Percentiles rank a stretch among this genome's conserved stretches.
These are phyloP conservation scores for Colletotrichum neosansevieriae DNA, from an alignment of 2,329 filamentous ascomycete species.

Conservation along the genomic window DNA sequence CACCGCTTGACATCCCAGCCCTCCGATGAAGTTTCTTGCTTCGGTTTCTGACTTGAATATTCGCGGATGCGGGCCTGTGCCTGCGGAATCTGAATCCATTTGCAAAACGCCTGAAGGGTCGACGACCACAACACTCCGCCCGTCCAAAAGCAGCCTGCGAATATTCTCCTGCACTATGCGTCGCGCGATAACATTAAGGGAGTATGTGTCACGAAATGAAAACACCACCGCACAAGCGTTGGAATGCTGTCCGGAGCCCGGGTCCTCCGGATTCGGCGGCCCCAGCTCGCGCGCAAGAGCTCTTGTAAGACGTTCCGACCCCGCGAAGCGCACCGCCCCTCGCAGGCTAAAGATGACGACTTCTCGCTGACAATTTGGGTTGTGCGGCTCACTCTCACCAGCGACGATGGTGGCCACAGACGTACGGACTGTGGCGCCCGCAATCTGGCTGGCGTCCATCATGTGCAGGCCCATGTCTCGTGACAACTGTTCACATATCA, in stretches of 20 bases:
- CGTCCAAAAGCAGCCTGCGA: constrained; percentile 43
- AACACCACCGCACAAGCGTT: constrained; percentile 49
- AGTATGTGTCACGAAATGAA: constrained; percentile 49
- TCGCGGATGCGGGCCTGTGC: constrained; percentile 33
- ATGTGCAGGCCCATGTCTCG: constrained; percentile 49
- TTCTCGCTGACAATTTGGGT: constrained; percentile 45
- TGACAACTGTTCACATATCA: constrained; percentile 57
- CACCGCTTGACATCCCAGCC: constrained; percentile 46
- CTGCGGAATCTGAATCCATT: constrained; percentile 37
- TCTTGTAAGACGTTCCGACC: constrained; percentile 49
- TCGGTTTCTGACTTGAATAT: constrained; percentile 46
- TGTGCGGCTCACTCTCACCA: constrained; percentile 44
- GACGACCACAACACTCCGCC: constrained; percentile 47
- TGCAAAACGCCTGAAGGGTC: constrained; percentile 46
- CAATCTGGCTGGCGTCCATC: constrained; percentile 32
- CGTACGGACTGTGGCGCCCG: constrained; percentile 41
- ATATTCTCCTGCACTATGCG: constrained; percentile 48
- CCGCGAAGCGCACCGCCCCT: constrained; percentile 50
- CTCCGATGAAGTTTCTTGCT: constrained; percentile 47
- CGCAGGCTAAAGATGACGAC: constrained; percentile 49
- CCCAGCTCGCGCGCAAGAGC: constrained; percentile 48
- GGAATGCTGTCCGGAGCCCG: constrained; percentile 44
- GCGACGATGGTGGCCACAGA: constrained; percentile 48
- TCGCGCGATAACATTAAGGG: constrained; percentile 47
- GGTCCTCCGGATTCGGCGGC: constrained; percentile 41